phyloP scores from a whole-genome alignment of 2,329 filamentous ascomycete genomes.

The Fusarium citri region DNA sequence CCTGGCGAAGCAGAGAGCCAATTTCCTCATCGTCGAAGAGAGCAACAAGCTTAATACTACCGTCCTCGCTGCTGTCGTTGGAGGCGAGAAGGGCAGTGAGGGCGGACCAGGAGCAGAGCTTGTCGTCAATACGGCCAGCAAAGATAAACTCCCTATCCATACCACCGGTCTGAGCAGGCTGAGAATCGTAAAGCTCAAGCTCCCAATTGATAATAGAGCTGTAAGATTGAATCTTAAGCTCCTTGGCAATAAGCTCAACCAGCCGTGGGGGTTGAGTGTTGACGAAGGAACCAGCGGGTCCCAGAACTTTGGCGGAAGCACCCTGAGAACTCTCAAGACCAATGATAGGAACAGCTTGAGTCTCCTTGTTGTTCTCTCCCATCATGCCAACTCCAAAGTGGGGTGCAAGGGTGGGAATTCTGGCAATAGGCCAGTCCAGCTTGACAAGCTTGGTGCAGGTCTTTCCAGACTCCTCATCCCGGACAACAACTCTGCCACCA shows the following conservation, averaged over 20 bases:
- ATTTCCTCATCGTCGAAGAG: conserved; percentile 99
- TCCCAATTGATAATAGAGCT: conserved; percentile 93
- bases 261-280: conserved; percentile 87
- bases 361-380: conserved; percentile 82
- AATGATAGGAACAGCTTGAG: conserved; percentile 93
- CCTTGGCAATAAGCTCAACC: conserved; percentile 81
- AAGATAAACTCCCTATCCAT: conserved; percentile 95
- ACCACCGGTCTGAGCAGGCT: conserved; percentile 85
- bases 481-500: conserved; percentile 88
- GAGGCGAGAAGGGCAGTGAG: conserved; percentile 83
- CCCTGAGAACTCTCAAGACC: conserved; percentile 78
- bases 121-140: conserved; percentile 95
- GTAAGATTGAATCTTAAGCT: conserved; percentile 79
- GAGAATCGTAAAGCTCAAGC: conserved; percentile 91
- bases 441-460: conserved; percentile 86
- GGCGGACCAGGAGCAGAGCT: conserved; percentile 94
- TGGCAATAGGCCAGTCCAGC: conserved; percentile 92
- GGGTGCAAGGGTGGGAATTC: conserved; percentile 89
- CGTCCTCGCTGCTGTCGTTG: conserved; percentile 65
- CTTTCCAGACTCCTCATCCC: conserved; percentile 77
- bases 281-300: conserved; percentile 77
- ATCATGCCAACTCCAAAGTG: conserved; percentile 87
- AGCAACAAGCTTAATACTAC: conserved; percentile 89
- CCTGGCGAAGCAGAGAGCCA: conserved; percentile 88
- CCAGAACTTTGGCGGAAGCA: conserved; percentile 59